Conservation (phyloP, 352 stramenopile species). For the Globisporangium polare region DNA sequence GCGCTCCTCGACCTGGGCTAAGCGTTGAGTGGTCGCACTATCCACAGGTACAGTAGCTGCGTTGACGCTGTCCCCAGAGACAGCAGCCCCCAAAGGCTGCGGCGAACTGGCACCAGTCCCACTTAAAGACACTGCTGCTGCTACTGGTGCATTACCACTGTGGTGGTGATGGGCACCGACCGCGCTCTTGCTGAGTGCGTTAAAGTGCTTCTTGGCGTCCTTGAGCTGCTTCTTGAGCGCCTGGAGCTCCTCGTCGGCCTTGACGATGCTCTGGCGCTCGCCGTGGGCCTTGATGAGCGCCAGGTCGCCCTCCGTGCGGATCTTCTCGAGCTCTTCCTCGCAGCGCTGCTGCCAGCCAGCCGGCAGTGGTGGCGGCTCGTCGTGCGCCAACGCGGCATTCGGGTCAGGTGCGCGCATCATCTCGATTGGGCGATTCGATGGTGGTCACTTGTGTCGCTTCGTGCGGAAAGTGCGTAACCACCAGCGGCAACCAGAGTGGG, state of each 20-base stretch:
- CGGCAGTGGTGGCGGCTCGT: background rate
- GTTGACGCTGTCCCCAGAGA: background rate
- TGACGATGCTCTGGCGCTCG: constrained; percentile 85
- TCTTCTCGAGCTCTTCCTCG: constrained; percentile 88
- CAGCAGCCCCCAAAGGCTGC: background rate
- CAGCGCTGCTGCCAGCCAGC: constrained; percentile 20
- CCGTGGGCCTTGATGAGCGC: constrained; percentile 67
- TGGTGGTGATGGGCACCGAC: background rate
- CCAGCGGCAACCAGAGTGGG: no score
- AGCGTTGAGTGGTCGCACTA: constrained; percentile 20
- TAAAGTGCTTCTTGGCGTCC: constrained; percentile 77
- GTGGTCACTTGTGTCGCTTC: background rate
- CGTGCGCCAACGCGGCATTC: background rate
- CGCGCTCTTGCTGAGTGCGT: constrained; percentile 15
- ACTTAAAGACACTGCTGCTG: background rate
- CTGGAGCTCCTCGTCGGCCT: constrained; percentile 85
- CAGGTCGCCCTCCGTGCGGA: constrained; percentile 63
- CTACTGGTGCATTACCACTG: background rate
- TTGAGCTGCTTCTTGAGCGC: constrained; percentile 82
- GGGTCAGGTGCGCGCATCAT: background rate
- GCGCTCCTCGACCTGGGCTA: constrained; percentile 79
- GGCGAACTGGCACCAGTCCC: background rate
- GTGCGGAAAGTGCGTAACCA: background rate
- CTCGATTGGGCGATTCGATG: background rate
- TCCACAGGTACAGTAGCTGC: background rate